A percentile compares a stretch with the other conserved stretches of the same genome.
Conservation (phyloP, 2,329 filamentous ascomycete species). For the Penicillium sp. region DNA sequence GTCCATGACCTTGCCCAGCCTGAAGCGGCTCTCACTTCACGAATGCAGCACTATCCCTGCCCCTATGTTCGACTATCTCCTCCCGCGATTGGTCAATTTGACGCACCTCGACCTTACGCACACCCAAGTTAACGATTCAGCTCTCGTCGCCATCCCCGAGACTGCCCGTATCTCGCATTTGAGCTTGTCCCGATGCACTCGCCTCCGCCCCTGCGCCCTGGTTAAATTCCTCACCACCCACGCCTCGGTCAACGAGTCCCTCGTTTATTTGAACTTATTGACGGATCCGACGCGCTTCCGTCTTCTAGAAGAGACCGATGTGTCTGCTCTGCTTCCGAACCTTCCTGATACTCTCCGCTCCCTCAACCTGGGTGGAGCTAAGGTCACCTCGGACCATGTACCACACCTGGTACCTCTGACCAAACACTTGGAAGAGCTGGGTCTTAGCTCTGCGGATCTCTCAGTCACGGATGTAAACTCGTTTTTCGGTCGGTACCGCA, state of each 20-base stretch:
- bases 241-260: conserved; percentile 60
- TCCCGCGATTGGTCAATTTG: conserved; percentile 66
- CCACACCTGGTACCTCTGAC: conserved; percentile 62
- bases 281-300: conserved; percentile 71
- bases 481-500: conserved; percentile 50
- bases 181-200: conserved; percentile 72
- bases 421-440: conserved; percentile 73
- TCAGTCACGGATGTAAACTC: conserved; percentile 63
- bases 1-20: conserved; percentile 54
- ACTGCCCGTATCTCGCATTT: conserved; percentile 72
- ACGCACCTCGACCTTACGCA: conserved; percentile 79
- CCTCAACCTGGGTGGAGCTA: conserved; percentile 71
- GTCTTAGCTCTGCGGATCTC: conserved; percentile 65
- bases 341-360: conserved; percentile 68
- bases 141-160: conserved; percentile 67
- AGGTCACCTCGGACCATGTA: conserved; percentile 64
- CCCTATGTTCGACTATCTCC: conserved; percentile 63
- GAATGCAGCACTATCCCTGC: conserved; percentile 71
- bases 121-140: conserved; percentile 70
- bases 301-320: conserved; percentile 63
- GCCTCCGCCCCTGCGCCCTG: conserved; percentile 63
- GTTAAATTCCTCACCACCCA: conserved; percentile 70
- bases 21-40: conserved; percentile 71
- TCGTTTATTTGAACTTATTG: conserved; percentile 71
- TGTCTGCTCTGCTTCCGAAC: conserved; percentile 62